Conservation (phyloP, 2,329 filamentous ascomycete genomes). For the Ceratocystis cubensis region DNA sequence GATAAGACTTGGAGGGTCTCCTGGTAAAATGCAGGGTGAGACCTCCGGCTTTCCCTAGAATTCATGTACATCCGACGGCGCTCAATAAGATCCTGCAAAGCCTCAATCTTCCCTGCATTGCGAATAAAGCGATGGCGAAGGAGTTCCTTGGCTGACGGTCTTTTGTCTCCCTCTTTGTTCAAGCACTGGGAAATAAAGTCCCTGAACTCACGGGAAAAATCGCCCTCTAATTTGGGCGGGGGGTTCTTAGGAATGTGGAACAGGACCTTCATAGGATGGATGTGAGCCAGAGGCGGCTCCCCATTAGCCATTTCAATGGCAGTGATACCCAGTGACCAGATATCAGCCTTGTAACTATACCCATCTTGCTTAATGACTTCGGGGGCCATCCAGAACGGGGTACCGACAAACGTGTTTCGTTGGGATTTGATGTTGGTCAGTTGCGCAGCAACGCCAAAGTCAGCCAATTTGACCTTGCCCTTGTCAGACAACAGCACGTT, state of each 20-base stretch:
- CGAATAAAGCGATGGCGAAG: slow-evolving; percentile 81
- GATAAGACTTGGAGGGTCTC: slow-evolving; percentile 70
- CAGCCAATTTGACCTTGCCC: slow-evolving; percentile 87
- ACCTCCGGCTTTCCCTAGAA: slow-evolving; percentile 54
- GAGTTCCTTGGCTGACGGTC: slow-evolving; percentile 76
- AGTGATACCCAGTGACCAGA: slow-evolving; percentile 86
- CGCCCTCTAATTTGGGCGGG: slow-evolving; percentile 70
- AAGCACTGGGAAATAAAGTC: slow-evolving; percentile 87
- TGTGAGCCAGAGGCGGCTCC: slow-evolving; percentile 73
- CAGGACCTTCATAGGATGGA: slow-evolving; percentile 87
- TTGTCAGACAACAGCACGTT: slow-evolving; percentile 86
- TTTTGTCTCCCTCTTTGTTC: slow-evolving; percentile 76
- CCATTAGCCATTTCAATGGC: slow-evolving; percentile 81
- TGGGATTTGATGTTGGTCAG: slow-evolving; percentile 96
- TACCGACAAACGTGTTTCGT: slow-evolving; percentile 93
- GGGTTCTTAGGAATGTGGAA: slow-evolving; percentile 84
- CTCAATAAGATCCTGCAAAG: slow-evolving; percentile 73
- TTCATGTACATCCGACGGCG: slow-evolving; percentile 67
- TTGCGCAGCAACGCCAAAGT: slow-evolving; percentile 94
- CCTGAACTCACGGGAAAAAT: slow-evolving; percentile 81
- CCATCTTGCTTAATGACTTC: slow-evolving; percentile 83
- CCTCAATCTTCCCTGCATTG: slow-evolving; percentile 75
- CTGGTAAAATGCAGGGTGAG: slow-evolving; percentile 76
- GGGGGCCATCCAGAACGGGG: slow-evolving; percentile 94
- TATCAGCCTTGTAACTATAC: slow-evolving; percentile 79